Evolutionary conservation across 805 yeast genomes (phyloP), one percentile per base, ranked within the genome.

Genomic region (Starmera dryadoides): DNA sequence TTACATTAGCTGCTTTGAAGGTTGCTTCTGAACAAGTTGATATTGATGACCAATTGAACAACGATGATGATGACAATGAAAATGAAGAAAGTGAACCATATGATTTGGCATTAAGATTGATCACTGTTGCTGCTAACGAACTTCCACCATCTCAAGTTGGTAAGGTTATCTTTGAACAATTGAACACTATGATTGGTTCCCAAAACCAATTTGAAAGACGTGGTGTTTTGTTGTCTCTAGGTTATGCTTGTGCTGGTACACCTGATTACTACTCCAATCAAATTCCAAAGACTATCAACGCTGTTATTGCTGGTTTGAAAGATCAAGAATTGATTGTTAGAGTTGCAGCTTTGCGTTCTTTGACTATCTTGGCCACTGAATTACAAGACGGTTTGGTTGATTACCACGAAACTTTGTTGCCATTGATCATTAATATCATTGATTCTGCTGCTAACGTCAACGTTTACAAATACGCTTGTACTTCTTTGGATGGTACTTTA

Each of bases 131-230:
- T 48, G 77, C 98, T 15, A 68, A 81, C 34, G 88, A 82, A 55
- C 71, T 93, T 53, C 96, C 99, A 39, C 96, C 98, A 36, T 76
- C 87, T 33, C 98, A 93, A 62, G 95, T 86, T 41, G 79, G 89
- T 48, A 74, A 71, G 46, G 91, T 96, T 33, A 71, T 91, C 45
- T 70, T 87, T 44, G 85, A 79, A 47, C 75, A 73, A 48, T 60
- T 85, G 46, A 72, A 76, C 34, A 57, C 72, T 33, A 63, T 80
- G 69, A 60, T 81, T 44, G 63, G 76, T 36, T 75, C 89, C 15
- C 48, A 75, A n/a, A 78, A 86, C 58, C 71, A 73, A 45, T 81
- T 75, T 48, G 87, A 84, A 66, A 80, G 94, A 68, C 80, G 96
- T 66, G 96, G 94, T 43, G 93, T 84, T 40, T 70, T 88, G 38